Base-by-base conservation (phyloP, 768 basidiomycete genomes). In the Suillus luteus region DNA sequence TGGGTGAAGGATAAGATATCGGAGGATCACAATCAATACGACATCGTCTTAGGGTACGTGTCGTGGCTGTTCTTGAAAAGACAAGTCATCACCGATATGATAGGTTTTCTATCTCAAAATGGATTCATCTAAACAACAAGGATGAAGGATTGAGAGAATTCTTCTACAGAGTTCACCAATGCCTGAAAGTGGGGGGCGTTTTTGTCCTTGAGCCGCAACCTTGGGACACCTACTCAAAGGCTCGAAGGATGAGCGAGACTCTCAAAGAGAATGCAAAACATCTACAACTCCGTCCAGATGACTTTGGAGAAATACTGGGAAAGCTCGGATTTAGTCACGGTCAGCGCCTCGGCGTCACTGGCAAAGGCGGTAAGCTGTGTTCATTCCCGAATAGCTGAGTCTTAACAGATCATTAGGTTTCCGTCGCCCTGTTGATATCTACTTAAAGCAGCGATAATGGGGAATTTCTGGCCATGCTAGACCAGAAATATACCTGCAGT, bases 61-160 rank as follows among this genome's bases (percentile, higher is more conserved):
- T 27, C 27, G 9, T 19, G 40, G 11, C 57, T 12, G 17, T 58
- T 58, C 38, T 31, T 27, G 40, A 58, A 6, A 24, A 19, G 24
- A 41, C 5, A 62, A 40, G 31, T 40, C 60, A 24, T 31, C 31
- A 61, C 12, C 10, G 22, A 35, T 40, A 5, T 48, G 38, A 3
- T 71, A 95, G 93, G 1, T 87, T 96, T 67, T 96, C 94, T 0
- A 76, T 96, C 51, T 86, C 93, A 0, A 96, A 95, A 76, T 96
- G 95, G 95, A 92, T 96, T 37, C 95, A 96, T 74, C 79, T 96
- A 11, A 88, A 95, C 67, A 79, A 81, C 12, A 90, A 91, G 11
- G 95, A 97, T 69, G 83, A 83, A 1, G 94, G 87, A 0, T 68
- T 96, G n/a, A 67, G 73, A 41, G 63, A 66, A 0, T 93, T 95